These are phyloP conservation scores for Claviceps pusilla DNA, from an alignment of 2,329 filamentous ascomycete genomes.

Conservation along the genomic window DNA sequence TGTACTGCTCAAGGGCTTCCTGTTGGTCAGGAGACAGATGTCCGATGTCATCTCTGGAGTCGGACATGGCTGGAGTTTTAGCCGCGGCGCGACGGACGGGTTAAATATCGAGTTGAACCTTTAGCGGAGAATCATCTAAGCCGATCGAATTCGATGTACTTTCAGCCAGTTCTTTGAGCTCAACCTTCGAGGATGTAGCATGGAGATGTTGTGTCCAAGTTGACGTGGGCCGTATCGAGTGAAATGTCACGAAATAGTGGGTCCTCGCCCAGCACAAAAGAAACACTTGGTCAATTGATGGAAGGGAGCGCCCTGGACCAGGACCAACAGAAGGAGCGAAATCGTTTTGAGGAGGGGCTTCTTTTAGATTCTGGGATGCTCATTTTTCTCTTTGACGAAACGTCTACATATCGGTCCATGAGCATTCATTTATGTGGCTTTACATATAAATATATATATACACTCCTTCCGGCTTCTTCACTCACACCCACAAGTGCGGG, in stretches of 20 bases:
- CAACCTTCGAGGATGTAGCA: neutral
- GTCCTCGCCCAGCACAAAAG: neutral
- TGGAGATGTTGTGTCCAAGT: neutral
- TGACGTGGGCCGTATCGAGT: neutral
- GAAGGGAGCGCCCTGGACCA: neutral
- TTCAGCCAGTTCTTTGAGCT: neutral
- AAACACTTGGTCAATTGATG: neutral
- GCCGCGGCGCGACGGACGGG: neutral
- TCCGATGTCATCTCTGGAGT: constrained; percentile 36
- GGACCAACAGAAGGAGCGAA: neutral
- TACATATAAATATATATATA: no score
- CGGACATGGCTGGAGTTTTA: constrained; percentile 15
- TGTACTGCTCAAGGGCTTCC: constrained; percentile 74
- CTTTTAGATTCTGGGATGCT: no score
- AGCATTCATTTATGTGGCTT: neutral
- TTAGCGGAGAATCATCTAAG: neutral
- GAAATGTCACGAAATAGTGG: constrained; percentile 1
- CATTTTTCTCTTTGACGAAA: neutral
- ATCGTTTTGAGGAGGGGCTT: neutral
- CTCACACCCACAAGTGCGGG: neutral
- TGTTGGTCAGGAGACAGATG: constrained; percentile 67
- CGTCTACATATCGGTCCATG: neutral
- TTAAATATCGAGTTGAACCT: neutral
- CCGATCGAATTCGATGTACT: neutral
- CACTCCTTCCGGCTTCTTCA: neutral